Conservation (phyloP, 495 filamentous ascomycete genomes). For the Podospora pseudopauciseta region DNA sequence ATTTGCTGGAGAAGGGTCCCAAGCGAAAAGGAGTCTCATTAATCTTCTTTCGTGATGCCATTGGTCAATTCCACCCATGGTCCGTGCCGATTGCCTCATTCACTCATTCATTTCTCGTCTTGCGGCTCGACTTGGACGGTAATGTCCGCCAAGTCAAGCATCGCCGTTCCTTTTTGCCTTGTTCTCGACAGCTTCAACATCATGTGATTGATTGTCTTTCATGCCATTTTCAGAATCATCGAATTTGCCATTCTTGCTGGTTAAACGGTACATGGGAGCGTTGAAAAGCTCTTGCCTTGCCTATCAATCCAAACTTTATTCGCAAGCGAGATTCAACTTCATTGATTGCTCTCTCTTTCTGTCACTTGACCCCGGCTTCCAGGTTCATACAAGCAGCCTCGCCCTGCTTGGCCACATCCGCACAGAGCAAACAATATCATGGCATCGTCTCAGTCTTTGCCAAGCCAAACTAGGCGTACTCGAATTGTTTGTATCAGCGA, state of each 20-base stretch:
- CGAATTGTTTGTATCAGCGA: constrained; percentile 75
- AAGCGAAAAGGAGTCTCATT: background rate
- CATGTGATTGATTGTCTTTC: background rate
- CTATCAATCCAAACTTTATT: background rate
- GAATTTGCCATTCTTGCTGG: no score
- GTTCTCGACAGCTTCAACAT: background rate
- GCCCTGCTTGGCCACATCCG: no score
- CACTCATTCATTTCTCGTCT: background rate
- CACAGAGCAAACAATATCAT: background rate
- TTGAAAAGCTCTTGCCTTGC: background rate
- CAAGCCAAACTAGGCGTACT: constrained; percentile 32
- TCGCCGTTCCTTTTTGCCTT: background rate
- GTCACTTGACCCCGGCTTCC: no score
- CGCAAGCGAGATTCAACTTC: background rate
- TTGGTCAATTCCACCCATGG: background rate
- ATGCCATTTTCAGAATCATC: no score
- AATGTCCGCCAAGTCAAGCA: background rate
- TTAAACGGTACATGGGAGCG: background rate
- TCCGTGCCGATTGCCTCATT: background rate
- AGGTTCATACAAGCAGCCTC: no score
- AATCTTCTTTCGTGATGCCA: background rate
- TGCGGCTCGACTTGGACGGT: background rate
- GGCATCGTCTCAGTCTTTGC: constrained; percentile 6
- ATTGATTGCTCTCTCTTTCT: no score
- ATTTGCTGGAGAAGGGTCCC: background rate